Evolutionary conservation across 208 protist genomes (phyloP), one percentile per base, ranked within the genome.

Genomic region (Acanthamoeba healyi): DNA sequence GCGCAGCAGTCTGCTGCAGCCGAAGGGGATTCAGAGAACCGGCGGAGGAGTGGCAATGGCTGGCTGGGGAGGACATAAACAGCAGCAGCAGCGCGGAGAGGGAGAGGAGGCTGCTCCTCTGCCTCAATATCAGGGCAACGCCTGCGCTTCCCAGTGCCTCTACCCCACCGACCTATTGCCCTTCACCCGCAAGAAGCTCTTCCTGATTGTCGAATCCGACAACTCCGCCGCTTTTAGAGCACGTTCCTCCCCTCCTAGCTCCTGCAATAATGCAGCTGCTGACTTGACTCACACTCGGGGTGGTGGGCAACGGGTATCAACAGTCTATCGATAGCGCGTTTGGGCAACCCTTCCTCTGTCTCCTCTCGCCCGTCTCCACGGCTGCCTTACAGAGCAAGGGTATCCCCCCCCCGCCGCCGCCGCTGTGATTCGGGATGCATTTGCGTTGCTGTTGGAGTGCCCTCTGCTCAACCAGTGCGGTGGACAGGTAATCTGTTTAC

Each of bases 131-230:
- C 7, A 12, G 44, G 44, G 44, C 44, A 49, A 12, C 44, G 58
- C 58, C 58, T 67, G 15, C 26, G 58, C 58, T 17, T 67, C 72
- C 5, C 40, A 81, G 17, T 38, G 72, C 40, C 40, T 81, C 6
- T 81, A 81, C 40, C 72, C 72, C 9, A 29, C 12, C 36, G 72
- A 81, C 40, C 72, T 81, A 5, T 12, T 81, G 32, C 36, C 72
- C 29, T 81, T 81, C 29, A 81, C 72, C 22, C 72, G 72, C 22
- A 81, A 81, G 36, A 81, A 81, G 72, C 32, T 81, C 36, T 81
- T 81, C 29, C 36, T 81, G 9, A 81, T 81, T 29, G 72, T 81
- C 34, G 72, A 81, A 46, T 51, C 36, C 40, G 72, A 46, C 36
- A 81, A 81, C 36, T 51, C 36, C 9, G 36, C 40, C 29, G 72